These are phyloP conservation scores for Zygosaccharomyces pseudobailii DNA, from an alignment of 1,139 yeast species.

Conservation along the genomic window DNA sequence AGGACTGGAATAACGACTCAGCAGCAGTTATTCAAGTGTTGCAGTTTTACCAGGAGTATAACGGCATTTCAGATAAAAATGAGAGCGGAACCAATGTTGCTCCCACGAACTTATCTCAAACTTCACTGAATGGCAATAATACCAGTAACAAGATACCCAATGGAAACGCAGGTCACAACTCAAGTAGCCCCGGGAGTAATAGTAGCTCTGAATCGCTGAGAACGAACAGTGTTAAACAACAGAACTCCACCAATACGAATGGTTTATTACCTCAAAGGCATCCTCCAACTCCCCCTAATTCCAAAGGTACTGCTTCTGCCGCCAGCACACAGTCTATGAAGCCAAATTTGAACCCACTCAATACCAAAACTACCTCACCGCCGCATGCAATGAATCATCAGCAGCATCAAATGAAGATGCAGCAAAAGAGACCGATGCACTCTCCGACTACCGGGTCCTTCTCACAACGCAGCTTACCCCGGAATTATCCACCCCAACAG, in stretches of 20 bases:
- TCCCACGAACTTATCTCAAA: conserved; percentile 6
- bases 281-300: conserved; percentile 45
- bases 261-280: conserved; percentile 43
- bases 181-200: conserved; percentile 17
- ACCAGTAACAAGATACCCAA: conserved; percentile 6
- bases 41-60: conserved; percentile 62
- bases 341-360: conserved; percentile 12
- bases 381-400: conserved; percentile 8
- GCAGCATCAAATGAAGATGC: conserved; percentile 11
- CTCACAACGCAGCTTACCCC: conserved; percentile 7
- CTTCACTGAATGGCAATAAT: conserved; percentile 1
- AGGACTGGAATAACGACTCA: conserved; percentile 79
- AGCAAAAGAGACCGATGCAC: conserved; percentile 8
- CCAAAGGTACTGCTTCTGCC: conserved; percentile 7
- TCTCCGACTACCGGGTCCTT: conserved; percentile 5
- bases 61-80: conserved; percentile 38
- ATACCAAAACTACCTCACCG: conserved; percentile 11
- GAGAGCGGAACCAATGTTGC: conserved; percentile 21
- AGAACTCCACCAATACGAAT: conserved; percentile 9
- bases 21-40: conserved; percentile 88
- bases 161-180: conserved; percentile 12
- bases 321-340: conserved; percentile 3
- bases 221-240: conserved; percentile 4
- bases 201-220: conserved; percentile 1
- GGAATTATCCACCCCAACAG: conserved; percentile 8